Base-by-base conservation (phyloP, 139 green algal genomes). In the Haematococcus lacustris region DNA sequence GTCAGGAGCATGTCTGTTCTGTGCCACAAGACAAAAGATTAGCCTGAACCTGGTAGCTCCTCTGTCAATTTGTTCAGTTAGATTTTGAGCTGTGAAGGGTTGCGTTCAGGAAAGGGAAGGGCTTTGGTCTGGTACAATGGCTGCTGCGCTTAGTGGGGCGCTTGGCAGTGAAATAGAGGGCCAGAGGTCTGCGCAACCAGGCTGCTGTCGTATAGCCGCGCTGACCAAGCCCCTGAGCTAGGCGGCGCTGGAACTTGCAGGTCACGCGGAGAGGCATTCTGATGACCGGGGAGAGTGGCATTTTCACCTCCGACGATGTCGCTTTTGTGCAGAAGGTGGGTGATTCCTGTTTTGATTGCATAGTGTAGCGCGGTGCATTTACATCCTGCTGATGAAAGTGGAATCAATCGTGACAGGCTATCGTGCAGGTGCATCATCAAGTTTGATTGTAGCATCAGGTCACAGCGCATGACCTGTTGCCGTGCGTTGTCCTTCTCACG, bases 221-320 rank as follows among this genome's bases (percentile, higher is more conserved):
- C 47, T 21, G 13, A 21, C 53, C 53, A 35, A 26, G 9, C 4
- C 13, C 53, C 23, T 64, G 53, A n/a, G n/a, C n/a, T n/a, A n/a
- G n/a, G n/a, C n/a, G n/a, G n/a, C n/a, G n/a, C n/a, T n/a, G n/a
- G n/a, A 33, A 25, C 33, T 34, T 40, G 37, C 81, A 91, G 83
- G 86, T 94, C 51, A 75, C 80, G 51, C 72, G 85, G 38, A 76
- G 88, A 3, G 89, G 86, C 17, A 91, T 99, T 37, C 35, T 96
- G 21, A 90, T 98, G 85, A 91, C 96, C 9, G 93, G 93, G 1
- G 96, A 99, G 85, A 92, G 78, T 39, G 96, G 94, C 65, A 97
- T 99, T 72, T 99, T 98, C 77, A 97, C 92, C 0, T 88, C 89
- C 3, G 93, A 93, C 2, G 90, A 99, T 78, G 89, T 99, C 37